Evolutionary conservation across 768 basidiomycete species (phyloP).

Genomic region (Hysterangium stoloniferum): DNA sequence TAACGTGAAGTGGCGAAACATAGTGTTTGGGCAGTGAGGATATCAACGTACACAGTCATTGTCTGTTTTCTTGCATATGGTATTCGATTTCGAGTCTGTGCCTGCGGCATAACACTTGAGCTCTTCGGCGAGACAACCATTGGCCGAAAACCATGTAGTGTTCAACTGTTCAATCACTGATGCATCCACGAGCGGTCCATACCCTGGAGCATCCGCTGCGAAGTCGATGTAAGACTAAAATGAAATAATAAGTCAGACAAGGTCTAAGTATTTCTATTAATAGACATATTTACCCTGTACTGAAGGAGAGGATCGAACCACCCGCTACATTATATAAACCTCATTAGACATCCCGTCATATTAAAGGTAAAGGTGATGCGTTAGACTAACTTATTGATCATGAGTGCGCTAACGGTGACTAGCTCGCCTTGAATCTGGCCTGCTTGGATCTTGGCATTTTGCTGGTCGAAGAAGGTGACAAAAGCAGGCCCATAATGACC

Average conservation of each 20-base stretch:
- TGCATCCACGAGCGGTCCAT: slow-evolving; percentile 50
- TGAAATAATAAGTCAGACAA: no score
- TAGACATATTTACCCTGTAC: slow-evolving; percentile 23
- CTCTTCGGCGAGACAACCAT: slow-evolving; percentile 50
- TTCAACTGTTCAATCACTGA: slow-evolving; percentile 40
- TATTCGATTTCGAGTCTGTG: slow-evolving; percentile 34
- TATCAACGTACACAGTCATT: slow-evolving; percentile 43
- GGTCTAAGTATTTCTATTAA: no score
- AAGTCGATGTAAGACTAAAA: slow-evolving; percentile 48
- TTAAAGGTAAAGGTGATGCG: no score
- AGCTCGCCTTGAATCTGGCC: slow-evolving; percentile 41
- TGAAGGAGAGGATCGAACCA: slow-evolving; percentile 63
- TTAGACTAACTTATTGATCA: slow-evolving; percentile 50
- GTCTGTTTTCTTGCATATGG: slow-evolving; percentile 43
- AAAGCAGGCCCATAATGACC: slow-evolving; percentile 62
- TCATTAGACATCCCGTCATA: no score
- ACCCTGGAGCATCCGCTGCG: slow-evolving; percentile 55
- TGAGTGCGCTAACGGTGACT: slow-evolving; percentile 48
- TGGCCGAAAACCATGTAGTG: slow-evolving; percentile 35
- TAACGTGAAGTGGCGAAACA: no score
- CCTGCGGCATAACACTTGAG: slow-evolving; percentile 51
- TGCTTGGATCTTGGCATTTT: slow-evolving; percentile 43
- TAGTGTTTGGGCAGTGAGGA: neutral
- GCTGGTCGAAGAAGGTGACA: slow-evolving; percentile 55
- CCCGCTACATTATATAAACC: no score